phyloP scores from a whole-genome alignment of 768 basidiomycete species.

The Crucibulum laeve region DNA sequence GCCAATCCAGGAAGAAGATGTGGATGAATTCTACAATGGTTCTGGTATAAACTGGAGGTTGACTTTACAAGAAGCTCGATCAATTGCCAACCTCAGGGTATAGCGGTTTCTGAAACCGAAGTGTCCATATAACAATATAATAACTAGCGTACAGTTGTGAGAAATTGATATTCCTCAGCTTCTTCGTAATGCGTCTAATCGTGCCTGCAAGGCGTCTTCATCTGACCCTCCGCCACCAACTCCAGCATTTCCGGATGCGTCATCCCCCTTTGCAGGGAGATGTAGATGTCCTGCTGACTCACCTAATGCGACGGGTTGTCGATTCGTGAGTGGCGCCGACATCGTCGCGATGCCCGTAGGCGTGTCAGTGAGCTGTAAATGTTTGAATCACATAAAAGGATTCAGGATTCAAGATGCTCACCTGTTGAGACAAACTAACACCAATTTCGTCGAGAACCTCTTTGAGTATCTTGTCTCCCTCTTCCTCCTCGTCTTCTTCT shows the following conservation, averaged over 20 bases:
- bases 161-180: constrained; percentile 36
- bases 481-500: constrained; percentile 95
- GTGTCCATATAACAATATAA: too few relatives aligned
- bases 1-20: constrained; percentile 75
- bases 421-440: constrained; percentile 84
- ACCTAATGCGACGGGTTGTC: constrained; percentile 84
- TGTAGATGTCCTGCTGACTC: constrained; percentile 45
- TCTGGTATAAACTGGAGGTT: constrained; percentile 91
- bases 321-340: constrained; percentile 55
- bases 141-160: too few relatives aligned
- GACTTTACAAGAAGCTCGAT: constrained; percentile 70
- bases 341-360: constrained; percentile 67
- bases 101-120: constrained; percentile 21
- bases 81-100: constrained; percentile 58
- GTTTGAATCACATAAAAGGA: not conserved
- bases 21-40: constrained; percentile 90
- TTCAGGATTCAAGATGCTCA: constrained; percentile 17
- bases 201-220: constrained; percentile 91
- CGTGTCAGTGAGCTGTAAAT: constrained; percentile 71
- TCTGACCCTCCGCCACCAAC: constrained; percentile 52
- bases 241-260: constrained; percentile 31
- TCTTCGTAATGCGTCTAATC: constrained; percentile 84
- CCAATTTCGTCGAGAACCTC: constrained; percentile 98
- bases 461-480: constrained; percentile 92
- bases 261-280: constrained; percentile 18